These are phyloP conservation scores for Plasmodium falciparum DNA, from an alignment of 169 alveolate genomes.

Conservation along the genomic window DNA sequence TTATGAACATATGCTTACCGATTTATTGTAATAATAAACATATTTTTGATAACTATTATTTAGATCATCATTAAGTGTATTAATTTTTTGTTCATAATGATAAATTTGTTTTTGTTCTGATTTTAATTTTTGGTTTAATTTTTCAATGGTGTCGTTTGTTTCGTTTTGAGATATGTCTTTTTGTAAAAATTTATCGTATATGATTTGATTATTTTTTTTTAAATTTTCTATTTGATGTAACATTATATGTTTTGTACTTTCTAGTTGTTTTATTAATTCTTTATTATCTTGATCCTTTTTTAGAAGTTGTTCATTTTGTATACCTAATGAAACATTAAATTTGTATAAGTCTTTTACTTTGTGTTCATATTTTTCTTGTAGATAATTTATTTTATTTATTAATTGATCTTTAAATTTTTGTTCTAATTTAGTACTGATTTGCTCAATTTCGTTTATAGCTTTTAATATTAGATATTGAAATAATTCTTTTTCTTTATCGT, in stretches of 20 bases:
- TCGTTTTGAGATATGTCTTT: constrained; percentile 6
- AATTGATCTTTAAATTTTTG: constrained; percentile 28
- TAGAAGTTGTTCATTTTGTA: constrained; percentile 22
- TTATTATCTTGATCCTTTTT: constrained; percentile 11
- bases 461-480: constrained; percentile 39
- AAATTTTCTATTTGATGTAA: constrained; percentile 35
- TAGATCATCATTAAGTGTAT: constrained; percentile 25
- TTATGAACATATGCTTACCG: constrained; percentile 22
- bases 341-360: constrained; percentile 13
- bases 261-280: constrained; percentile 26
- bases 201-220: background rate
- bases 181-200: constrained; percentile 8
- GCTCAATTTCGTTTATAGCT: constrained; percentile 52
- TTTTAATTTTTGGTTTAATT: background rate
- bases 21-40: constrained; percentile 19
- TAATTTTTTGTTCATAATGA: constrained; percentile 40
- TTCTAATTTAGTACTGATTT: constrained; percentile 17
- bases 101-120: background rate
- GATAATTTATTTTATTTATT: background rate
- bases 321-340: background rate
- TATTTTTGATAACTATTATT: constrained; percentile 17
- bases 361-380: constrained; percentile 27
- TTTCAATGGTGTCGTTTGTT: background rate
- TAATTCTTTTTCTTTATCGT: constrained; percentile 36
- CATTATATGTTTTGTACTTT: constrained; percentile 14